These are phyloP conservation scores for Candida piceae DNA, from an alignment of 805 yeast species.

Conservation along the genomic window DNA sequence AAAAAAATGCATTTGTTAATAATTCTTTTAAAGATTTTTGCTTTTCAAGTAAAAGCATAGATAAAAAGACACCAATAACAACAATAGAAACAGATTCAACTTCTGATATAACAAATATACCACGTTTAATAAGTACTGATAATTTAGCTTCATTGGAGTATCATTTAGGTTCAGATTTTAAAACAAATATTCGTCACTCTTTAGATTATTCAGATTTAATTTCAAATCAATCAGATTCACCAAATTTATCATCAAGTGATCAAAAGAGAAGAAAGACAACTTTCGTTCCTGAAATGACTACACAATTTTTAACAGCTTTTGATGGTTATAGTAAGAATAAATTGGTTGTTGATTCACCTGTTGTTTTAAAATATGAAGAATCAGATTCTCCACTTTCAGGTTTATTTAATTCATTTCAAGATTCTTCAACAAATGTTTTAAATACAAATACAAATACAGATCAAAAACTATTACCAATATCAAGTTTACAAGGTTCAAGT, in stretches of 20 bases:
- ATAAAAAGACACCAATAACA: slow-evolving; percentile 1
- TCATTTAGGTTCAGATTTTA: slow-evolving; percentile 12
- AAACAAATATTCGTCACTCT: slow-evolving; percentile 8
- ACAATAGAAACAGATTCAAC: too few relatives aligned
- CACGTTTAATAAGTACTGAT: slow-evolving; percentile 2
- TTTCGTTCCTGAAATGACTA: slow-evolving; percentile 8
- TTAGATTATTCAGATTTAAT: slow-evolving; percentile 15
- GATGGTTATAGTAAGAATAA: slow-evolving; percentile 16
- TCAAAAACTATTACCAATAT: not conserved
- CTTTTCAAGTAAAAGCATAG: slow-evolving; percentile 8
- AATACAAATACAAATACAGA: not conserved
- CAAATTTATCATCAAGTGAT: not conserved
- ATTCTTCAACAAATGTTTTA: too few relatives aligned
- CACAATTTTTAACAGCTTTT: slow-evolving; percentile 13
- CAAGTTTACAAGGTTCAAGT: not conserved
- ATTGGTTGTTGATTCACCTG: slow-evolving; percentile 1
- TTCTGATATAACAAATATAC: not conserved
- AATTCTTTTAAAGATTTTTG: slow-evolving; percentile 25
- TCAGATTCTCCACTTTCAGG: slow-evolving; percentile 20
- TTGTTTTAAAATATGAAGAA: slow-evolving; percentile 9
- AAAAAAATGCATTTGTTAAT: slow-evolving; percentile 23
- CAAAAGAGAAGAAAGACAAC: slow-evolving; percentile 10
- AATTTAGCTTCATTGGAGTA: slow-evolving; percentile 14
- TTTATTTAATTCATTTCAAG: slow-evolving; percentile 7
- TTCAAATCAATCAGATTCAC: slow-evolving; percentile 1